Evolutionary conservation across 768 basidiomycete genomes (phyloP).

Genomic region (Leccinellum luteum): DNA sequence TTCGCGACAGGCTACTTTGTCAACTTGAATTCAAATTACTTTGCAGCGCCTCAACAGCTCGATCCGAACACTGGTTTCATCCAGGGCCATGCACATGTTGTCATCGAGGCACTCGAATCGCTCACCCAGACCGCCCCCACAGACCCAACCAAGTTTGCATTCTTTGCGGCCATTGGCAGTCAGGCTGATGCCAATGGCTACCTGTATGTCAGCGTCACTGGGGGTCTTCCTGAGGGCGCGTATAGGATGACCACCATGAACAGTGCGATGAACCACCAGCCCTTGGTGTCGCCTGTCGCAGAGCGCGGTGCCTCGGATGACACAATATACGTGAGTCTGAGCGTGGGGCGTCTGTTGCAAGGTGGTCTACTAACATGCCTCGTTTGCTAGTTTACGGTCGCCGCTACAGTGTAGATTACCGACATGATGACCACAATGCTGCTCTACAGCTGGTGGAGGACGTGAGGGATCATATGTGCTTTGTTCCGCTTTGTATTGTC

Average conservation of each 20-base stretch:
- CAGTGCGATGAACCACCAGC: constrained; percentile 47
- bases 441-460: no score
- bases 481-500: no score
- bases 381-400: constrained; percentile 27
- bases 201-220: constrained; percentile 46
- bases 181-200: constrained; percentile 42
- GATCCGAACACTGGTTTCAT: constrained; percentile 45
- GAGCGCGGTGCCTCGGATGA: constrained; percentile 44
- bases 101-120: constrained; percentile 50
- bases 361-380: constrained; percentile 8
- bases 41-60: constrained; percentile 53
- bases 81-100: constrained; percentile 62
- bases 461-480: no score
- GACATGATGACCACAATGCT: constrained; percentile 3
- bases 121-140: constrained; percentile 48
- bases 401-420: neutral
- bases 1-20: constrained; percentile 56
- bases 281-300: constrained; percentile 33
- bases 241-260: constrained; percentile 48
- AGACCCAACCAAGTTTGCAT: constrained; percentile 52
- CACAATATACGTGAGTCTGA: constrained; percentile 35
- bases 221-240: constrained; percentile 51
- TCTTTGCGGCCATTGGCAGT: constrained; percentile 55
- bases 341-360: neutral
- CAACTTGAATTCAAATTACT: constrained; percentile 52